phyloP scores from a whole-genome alignment of 208 protist species.

The Kentomonas sorsogonicus region DNA sequence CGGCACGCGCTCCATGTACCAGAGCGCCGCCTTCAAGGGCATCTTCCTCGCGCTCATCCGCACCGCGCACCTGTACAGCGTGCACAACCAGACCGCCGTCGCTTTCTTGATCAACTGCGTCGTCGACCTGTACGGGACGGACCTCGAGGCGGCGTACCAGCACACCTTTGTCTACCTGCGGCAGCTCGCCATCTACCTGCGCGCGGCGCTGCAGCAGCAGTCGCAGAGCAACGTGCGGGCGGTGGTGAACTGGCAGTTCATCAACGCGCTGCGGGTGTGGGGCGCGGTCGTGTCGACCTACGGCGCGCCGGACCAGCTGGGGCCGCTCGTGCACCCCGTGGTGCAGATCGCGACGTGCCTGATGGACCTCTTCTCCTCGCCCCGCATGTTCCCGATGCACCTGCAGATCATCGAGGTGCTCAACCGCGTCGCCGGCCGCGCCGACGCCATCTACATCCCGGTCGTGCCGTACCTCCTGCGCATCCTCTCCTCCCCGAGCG shows the following conservation, averaged over 20 bases:
- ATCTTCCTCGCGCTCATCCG: constrained; percentile 91
- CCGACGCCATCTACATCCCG: constrained; percentile 91
- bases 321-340: constrained; percentile 90
- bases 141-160: constrained; percentile 91
- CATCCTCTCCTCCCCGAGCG: constrained; percentile 83
- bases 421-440: constrained; percentile 81
- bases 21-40: constrained; percentile 88
- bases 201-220: constrained; percentile 90
- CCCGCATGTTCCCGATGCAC: constrained; percentile 94
- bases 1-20: constrained; percentile 87
- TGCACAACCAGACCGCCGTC: constrained; percentile 71
- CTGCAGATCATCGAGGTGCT: constrained; percentile 91
- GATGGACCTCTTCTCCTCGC: constrained; percentile 89
- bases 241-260: constrained; percentile 97
- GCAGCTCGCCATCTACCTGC: constrained; percentile 95
- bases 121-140: constrained; percentile 93
- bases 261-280: constrained; percentile 93
- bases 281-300: constrained; percentile 87
- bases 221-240: constrained; percentile 85
- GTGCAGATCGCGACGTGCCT: constrained; percentile 87
- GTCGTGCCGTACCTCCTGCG: constrained; percentile 90
- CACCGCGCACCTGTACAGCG: constrained; percentile 75
- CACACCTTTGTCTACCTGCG: constrained; percentile 97
- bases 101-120: constrained; percentile 93
- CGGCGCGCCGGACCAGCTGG: constrained; percentile 74